phyloP scores from a whole-genome alignment of 2,329 filamentous ascomycete species.

The Fusarium luffae region DNA sequence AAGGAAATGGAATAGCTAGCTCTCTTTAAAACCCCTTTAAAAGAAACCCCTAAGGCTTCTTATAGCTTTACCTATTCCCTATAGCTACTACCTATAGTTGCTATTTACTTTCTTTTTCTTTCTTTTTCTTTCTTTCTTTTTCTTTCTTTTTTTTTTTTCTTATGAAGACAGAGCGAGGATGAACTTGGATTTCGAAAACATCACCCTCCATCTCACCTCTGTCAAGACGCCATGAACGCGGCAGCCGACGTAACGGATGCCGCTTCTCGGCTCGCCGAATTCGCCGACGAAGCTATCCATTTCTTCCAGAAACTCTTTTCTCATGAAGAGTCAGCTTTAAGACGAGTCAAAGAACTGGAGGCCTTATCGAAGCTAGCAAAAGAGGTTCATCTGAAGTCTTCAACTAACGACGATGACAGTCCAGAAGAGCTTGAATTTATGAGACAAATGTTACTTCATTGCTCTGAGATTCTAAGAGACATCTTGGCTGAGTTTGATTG shows the following conservation, averaged over 20 bases:
- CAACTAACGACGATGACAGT: background rate
- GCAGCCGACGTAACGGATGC: background rate
- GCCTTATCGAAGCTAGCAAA: background rate
- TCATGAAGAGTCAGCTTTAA: background rate
- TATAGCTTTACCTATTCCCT: too few relatives aligned
- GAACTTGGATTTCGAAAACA: background rate
- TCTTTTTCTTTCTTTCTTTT: too few relatives aligned
- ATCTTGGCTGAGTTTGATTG: background rate
- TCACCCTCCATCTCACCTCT: background rate
- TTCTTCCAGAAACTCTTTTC: slow-evolving; percentile 4
- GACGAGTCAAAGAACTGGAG: background rate
- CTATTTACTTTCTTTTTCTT: too few relatives aligned
- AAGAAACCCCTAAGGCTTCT: too few relatives aligned
- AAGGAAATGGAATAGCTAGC: too few relatives aligned
- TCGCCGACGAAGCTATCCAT: slow-evolving; percentile 4
- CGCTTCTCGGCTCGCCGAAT: slow-evolving; percentile 6
- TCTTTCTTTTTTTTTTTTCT: background rate
- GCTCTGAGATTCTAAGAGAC: background rate
- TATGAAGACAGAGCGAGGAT: background rate
- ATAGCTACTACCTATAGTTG: too few relatives aligned
- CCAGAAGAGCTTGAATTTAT: background rate
- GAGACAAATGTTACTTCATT: background rate
- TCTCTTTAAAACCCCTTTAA: too few relatives aligned
- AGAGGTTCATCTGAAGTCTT: background rate
- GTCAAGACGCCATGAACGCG: background rate